Conservation (phyloP, 352 stramenopile genomes). For the Elongisporangium senticosum region DNA sequence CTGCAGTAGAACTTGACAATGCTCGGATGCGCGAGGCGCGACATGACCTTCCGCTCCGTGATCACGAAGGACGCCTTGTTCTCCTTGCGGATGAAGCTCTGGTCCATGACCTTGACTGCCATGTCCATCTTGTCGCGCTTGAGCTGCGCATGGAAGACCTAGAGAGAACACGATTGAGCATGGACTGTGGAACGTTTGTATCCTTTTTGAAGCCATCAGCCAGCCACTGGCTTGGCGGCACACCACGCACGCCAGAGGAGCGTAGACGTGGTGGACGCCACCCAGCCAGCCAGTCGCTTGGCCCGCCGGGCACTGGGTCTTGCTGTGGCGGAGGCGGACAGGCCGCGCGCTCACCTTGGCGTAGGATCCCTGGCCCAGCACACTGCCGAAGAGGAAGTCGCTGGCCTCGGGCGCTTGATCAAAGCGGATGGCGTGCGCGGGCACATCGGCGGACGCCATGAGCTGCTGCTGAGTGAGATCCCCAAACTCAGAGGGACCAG, state of each 20-base stretch:
- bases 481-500: background rate
- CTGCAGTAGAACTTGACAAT: constrained; percentile 89
- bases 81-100: constrained; percentile 87
- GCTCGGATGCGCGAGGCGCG: constrained; percentile 78
- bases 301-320: background rate
- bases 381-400: constrained; percentile 85
- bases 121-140: constrained; percentile 82
- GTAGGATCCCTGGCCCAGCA: constrained; percentile 86
- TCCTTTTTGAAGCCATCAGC: background rate
- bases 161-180: background rate
- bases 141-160: constrained; percentile 85
- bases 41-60: constrained; percentile 89
- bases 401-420: constrained; percentile 57
- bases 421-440: constrained; percentile 46
- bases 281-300: background rate
- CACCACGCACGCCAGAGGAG: background rate
- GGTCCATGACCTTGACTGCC: constrained; percentile 90
- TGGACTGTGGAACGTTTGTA: background rate
- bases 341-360: constrained; percentile 45
- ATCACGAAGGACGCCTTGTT: constrained; percentile 90
- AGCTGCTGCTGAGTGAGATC: constrained; percentile 23
- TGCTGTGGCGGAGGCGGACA: background rate
- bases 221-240: background rate
- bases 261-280: background rate
- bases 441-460: constrained; percentile 29